Evolutionary conservation across 2,329 filamentous ascomycete species (phyloP).

Genomic region (Fusarium albidum): DNA sequence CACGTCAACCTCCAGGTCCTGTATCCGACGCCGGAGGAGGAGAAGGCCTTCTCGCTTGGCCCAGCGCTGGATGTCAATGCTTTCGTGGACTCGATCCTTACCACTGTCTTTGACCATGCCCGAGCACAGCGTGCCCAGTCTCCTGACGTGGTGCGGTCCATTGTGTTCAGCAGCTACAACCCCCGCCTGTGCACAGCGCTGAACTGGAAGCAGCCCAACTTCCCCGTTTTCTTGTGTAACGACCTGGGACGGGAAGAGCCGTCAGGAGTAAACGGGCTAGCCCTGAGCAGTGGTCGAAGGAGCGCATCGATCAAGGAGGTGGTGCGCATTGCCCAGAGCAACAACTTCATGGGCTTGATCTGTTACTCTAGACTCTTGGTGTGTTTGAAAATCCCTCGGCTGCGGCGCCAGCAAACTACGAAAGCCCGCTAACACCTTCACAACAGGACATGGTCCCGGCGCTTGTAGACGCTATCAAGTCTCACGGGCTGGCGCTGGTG

Average conservation of each 20-base stretch:
- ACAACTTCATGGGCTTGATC: constrained; percentile 98
- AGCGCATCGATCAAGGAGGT: constrained; percentile 93
- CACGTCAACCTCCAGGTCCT: constrained; percentile 93
- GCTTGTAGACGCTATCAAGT: constrained; percentile 92
- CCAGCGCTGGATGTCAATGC: constrained; percentile 84
- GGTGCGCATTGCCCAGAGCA: constrained; percentile 89
- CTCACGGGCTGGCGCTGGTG: constrained; percentile 89
- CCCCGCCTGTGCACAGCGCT: constrained; percentile 88
- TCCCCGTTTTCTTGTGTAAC: constrained; percentile 94
- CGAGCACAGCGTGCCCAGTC: constrained; percentile 70
- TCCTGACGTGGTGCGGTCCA: constrained; percentile 78
- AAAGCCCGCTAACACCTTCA: neutral
- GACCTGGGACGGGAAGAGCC: constrained; percentile 76
- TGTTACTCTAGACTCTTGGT: constrained; percentile 88
- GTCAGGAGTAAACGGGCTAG: constrained; percentile 46
- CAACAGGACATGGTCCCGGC: constrained; percentile 88
- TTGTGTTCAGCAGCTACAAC: constrained; percentile 96
- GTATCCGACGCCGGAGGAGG: constrained; percentile 81
- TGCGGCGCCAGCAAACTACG: neutral
- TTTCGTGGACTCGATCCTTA: constrained; percentile 84
- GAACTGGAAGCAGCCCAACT: constrained; percentile 99
- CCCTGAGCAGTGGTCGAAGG: constrained; percentile 70
- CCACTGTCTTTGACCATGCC: constrained; percentile 90
- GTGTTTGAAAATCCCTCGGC: constrained; percentile 46
- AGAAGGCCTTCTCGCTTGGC: constrained; percentile 72